Percentiles rank a stretch among this genome's conserved stretches.
Conservation (phyloP, 2,329 filamentous ascomycete species). For the Graphilbum sp. region DNA sequence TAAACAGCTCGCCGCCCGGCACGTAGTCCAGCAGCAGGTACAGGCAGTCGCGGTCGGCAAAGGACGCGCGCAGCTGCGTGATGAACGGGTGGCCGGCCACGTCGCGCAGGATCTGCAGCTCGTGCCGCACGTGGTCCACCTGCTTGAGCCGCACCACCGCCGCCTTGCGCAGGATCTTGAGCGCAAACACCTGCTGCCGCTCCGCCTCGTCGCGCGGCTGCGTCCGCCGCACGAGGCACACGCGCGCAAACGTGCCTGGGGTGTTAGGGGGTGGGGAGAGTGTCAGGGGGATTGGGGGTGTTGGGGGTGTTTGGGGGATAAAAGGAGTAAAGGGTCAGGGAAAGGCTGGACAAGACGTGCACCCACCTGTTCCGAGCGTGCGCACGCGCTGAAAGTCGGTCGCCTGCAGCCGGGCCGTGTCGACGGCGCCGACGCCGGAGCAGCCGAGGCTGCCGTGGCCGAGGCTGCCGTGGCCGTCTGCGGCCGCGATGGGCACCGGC, state of each 20-base stretch:
- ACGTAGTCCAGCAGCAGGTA: slow-evolving; percentile 78
- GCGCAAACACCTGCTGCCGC: slow-evolving; percentile 53
- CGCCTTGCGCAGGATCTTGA: slow-evolving; percentile 62
- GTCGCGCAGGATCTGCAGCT: slow-evolving; percentile 61
- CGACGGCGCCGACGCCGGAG: no score
- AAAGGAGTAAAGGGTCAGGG: background rate
- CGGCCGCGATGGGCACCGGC: no score
- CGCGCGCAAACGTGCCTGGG: slow-evolving; percentile 62
- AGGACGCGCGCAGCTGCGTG: slow-evolving; percentile 61
- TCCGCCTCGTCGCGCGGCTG: slow-evolving; percentile 30
- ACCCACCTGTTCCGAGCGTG: slow-evolving; percentile 65
- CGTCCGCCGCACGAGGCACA: slow-evolving; percentile 58
- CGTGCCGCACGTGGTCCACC: slow-evolving; percentile 72
- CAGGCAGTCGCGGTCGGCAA: slow-evolving; percentile 61
- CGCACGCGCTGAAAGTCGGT: slow-evolving; percentile 58
- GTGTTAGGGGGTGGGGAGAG: background rate
- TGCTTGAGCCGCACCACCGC: slow-evolving; percentile 71
- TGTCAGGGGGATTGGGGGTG: background rate
- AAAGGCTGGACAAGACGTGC: no score
- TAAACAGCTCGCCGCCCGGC: slow-evolving; percentile 72
- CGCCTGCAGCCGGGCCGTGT: slow-evolving; percentile 19
- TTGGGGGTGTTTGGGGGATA: background rate
- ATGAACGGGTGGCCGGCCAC: slow-evolving; percentile 74
- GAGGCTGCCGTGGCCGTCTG: no score
- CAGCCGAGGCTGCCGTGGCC: background rate